Conservation (phyloP, 805 yeast species). For the Yamadazyma tumulicola region DNA sequence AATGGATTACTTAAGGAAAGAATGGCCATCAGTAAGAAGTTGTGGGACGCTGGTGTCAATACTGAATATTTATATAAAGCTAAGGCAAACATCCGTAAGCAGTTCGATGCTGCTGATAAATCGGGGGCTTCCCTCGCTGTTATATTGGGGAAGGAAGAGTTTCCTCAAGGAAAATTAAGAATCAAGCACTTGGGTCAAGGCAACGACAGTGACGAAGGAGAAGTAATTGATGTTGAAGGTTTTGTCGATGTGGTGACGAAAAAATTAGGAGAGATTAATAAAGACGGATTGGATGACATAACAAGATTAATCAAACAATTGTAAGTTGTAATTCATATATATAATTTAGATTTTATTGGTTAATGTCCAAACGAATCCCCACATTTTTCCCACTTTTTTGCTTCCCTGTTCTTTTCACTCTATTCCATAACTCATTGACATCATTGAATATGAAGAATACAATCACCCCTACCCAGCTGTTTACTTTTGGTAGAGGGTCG, state of each 20-base stretch:
- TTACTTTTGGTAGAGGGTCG: constrained; percentile 70
- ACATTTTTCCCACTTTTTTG: constrained; percentile 32
- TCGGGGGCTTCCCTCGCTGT: constrained; percentile 88
- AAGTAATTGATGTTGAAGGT: constrained; percentile 59
- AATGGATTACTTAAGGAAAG: constrained; percentile 88
- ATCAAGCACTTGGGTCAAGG: constrained; percentile 89
- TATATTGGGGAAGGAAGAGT: constrained; percentile 94
- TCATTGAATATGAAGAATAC: constrained; percentile 67
- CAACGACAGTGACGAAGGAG: constrained; percentile 82
- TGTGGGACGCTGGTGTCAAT: constrained; percentile 89
- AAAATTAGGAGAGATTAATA: constrained; percentile 34
- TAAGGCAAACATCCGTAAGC: constrained; percentile 93
- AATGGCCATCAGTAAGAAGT: constrained; percentile 74
- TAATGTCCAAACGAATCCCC: constrained; percentile 11
- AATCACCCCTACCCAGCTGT: constrained; percentile 76
- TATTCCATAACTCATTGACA: constrained; percentile 68
- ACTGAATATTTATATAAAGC: constrained; percentile 89
- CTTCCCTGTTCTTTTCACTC: constrained; percentile 65
- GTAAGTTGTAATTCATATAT: constrained; percentile 18
- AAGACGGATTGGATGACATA: constrained; percentile 60
- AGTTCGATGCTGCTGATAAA: constrained; percentile 96
- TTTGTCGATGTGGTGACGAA: constrained; percentile 47
- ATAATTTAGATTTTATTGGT: neutral
- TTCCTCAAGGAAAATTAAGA: constrained; percentile 72
- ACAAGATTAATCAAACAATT: constrained; percentile 59